Base-by-base conservation (phyloP, 169 alveolate species). In the Plasmodium berghei region DNA sequence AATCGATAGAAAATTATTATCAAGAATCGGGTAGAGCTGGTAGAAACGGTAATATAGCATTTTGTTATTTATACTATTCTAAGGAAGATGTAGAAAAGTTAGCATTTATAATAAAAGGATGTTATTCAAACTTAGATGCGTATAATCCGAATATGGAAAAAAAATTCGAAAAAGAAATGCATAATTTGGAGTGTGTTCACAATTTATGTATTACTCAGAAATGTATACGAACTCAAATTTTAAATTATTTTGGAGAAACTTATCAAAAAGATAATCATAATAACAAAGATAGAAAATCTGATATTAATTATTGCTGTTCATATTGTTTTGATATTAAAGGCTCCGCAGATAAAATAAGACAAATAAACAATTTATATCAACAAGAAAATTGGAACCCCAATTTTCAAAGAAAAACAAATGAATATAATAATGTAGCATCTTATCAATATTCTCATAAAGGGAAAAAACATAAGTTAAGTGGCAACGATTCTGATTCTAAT, bases 21-120 rank as follows among this genome's bases (percentile, higher is more conserved):
- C 99, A 98, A 92, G 99, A 99, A 80, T 96, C 98, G 9, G 99
- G 99, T 5, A 93, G 99, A 52, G 99, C 99, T 0, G 99, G 99
- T 12, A 92, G 99, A 72, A 99, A 98, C 87, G 99, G 99, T 40
- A 95, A 95, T 64, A 88, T 72, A 6, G 91, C 98, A 12, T 85
- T 90, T 18, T 94, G 97, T 16, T 87, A 95, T 26, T 85, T 96
- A 20, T 96, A 92, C 89, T 96, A 94, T 73, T 90, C 87, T 52
- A 77, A 56, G 64, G 92, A 92, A 49, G 96, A 93, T 85, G 92
- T 93, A 56, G 94, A 92, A 22, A 83, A 66, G 2, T 28, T 67
- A 24, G 28, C 90, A 24, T 83, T 55, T 54, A 83, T 83, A 55
- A 83, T 83, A 40, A 71, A 72, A 62, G 46, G 63, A 18, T 56